Conservation (phyloP, 2,329 filamentous ascomycete genomes). For the Harringtonia aguacate region DNA sequence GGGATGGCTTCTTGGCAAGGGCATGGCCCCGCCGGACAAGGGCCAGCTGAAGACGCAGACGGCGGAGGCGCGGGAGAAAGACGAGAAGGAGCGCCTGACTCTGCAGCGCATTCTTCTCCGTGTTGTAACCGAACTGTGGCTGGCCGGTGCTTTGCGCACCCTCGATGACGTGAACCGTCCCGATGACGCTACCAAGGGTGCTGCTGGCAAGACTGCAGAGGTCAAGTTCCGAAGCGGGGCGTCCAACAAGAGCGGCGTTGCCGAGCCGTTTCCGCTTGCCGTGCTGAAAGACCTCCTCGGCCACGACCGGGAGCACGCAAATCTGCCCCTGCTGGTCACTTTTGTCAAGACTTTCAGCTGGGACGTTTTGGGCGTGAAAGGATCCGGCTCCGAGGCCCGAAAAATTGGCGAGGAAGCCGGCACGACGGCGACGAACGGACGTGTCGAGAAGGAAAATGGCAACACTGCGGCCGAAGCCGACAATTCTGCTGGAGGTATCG, state of each 20-base stretch:
- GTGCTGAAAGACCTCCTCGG: slow-evolving; percentile 95
- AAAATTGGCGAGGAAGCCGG: slow-evolving; percentile 74
- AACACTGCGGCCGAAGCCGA: slow-evolving; percentile 33
- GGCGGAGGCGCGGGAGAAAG: slow-evolving; percentile 77
- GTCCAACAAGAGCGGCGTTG: slow-evolving; percentile 51
- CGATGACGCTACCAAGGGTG: slow-evolving; percentile 52
- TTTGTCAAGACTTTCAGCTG: slow-evolving; percentile 96
- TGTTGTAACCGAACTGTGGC: slow-evolving; percentile 92
- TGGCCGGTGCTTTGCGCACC: slow-evolving; percentile 78
- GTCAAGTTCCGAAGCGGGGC: slow-evolving; percentile 43
- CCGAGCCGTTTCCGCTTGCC: slow-evolving; percentile 91
- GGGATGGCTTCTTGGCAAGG: slow-evolving; percentile 85
- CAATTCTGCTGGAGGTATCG: no score
- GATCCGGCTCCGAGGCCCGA: slow-evolving; percentile 62
- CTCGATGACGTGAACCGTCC: slow-evolving; percentile 56
- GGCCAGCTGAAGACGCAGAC: slow-evolving; percentile 66
- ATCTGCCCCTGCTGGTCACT: slow-evolving; percentile 81
- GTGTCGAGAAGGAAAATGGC: background rate
- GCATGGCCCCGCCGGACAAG: slow-evolving; percentile 84
- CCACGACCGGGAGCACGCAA: slow-evolving; percentile 84
- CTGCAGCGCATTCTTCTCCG: slow-evolving; percentile 79
- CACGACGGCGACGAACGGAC: slow-evolving; percentile 35
- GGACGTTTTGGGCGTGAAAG: slow-evolving; percentile 80
- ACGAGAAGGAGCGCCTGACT: slow-evolving; percentile 86
- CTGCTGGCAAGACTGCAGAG: slow-evolving; percentile 51